Percentiles rank a stretch among this genome's conserved stretches.
Evolutionary conservation across 106 monocot genomes (phyloP).

Genomic region (Phalaenopsis equestris): DNA sequence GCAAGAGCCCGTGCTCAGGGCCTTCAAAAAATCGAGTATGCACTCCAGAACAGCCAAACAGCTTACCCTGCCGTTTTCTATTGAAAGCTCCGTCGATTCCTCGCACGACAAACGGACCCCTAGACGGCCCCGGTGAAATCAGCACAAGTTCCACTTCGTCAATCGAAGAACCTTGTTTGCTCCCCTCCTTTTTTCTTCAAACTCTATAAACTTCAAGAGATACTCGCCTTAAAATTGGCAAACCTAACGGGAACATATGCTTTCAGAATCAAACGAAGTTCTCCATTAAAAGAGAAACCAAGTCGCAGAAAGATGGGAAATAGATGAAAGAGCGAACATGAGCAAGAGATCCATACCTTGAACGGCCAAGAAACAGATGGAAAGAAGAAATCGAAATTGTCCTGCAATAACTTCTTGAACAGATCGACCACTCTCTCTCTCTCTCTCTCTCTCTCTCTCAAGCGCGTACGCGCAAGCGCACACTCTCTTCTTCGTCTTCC

Average conservation of each 20-base stretch:
- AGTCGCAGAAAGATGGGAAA: not conserved
- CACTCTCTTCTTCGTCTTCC: too few relatives aligned
- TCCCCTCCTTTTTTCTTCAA: not conserved
- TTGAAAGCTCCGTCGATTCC: conserved; percentile 12
- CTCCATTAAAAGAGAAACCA: not conserved
- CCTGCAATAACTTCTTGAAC: not conserved
- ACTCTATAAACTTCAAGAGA: not conserved
- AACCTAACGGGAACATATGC: not conserved
- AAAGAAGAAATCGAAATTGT: not conserved
- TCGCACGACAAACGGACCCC: not conserved
- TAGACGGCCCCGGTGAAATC: not conserved
- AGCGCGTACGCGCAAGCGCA: too few relatives aligned
- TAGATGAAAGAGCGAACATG: not conserved
- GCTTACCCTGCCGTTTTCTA: not conserved
- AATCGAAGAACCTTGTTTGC: not conserved
- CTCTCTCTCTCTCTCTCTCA: not conserved
- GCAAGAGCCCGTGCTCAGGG: conserved; percentile 22
- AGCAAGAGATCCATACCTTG: not conserved
- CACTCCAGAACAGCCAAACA: conserved; percentile 16
- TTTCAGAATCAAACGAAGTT: not conserved
- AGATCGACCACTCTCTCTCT: not conserved
- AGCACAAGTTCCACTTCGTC: not conserved
- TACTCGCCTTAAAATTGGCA: not conserved
- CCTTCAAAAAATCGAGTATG: conserved; percentile 12
- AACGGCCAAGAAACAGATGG: not conserved